Percentiles rank a stretch among this genome's conserved stretches.
Evolutionary conservation across 2,329 filamentous ascomycete genomes (phyloP).

Genomic region (Penicillium sp.): DNA sequence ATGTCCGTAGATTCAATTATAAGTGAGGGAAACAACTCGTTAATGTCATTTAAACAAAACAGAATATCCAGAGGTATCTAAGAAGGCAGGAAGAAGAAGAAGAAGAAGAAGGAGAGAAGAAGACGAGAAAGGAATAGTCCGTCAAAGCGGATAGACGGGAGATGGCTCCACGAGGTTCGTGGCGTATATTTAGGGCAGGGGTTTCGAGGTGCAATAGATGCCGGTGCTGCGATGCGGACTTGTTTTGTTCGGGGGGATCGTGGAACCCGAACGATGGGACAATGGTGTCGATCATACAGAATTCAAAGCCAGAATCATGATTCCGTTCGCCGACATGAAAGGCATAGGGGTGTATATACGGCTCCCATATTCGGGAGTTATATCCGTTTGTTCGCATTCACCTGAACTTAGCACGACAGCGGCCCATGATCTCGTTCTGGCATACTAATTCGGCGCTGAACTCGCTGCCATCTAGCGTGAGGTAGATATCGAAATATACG

Average conservation of each 20-base stretch:
- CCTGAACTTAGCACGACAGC: conserved; percentile 87
- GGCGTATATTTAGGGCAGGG: conserved; percentile 15
- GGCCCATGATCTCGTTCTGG: conserved; percentile 98
- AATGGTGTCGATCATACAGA: background rate
- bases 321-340: background rate
- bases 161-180: conserved; percentile 7
- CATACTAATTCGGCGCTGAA: conserved; percentile 99
- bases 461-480: conserved; percentile 94
- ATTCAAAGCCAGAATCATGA: background rate
- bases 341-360: background rate
- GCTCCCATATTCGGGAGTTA: background rate
- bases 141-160: conserved; percentile 11
- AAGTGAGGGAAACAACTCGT: conserved; percentile 14
- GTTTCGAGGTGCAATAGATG: conserved; percentile 17
- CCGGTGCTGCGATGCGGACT: conserved; percentile 22
- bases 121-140: background rate
- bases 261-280: background rate
- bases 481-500: conserved; percentile 69
- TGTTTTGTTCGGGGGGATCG: background rate
- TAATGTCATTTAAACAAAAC: conserved; percentile 23
- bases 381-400: conserved; percentile 36
- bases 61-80: conserved; percentile 27
- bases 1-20: background rate
- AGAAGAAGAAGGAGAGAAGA: conserved; percentile 1
- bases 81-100: conserved; percentile 11